Base-by-base conservation (phyloP, 2,329 filamentous ascomycete genomes). In the Trichothecium roseum region DNA sequence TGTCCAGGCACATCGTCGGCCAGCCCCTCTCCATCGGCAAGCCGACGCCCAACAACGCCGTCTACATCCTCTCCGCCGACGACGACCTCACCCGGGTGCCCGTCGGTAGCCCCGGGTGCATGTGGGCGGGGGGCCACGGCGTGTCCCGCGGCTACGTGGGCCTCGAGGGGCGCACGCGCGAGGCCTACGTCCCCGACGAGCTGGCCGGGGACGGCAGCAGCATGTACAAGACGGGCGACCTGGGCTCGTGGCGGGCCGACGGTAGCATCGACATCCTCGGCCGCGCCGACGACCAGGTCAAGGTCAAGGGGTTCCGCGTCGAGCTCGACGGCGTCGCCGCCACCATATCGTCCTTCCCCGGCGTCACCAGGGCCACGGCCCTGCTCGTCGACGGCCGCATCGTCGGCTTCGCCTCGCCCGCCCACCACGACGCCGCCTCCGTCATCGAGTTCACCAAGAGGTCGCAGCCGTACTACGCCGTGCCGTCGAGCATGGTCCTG, bases 181-280 rank as follows among this genome's bases (percentile, higher is more conserved):
- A 62, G 35, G 62, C 57, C 33, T 78, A 68, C 49, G 63, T 63
- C 37, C 49, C 44, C 3, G 72, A 78, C 43, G 62, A 54, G 14
- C 77, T 77, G 44, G 47, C 55, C 8, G 59, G 59, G 30, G 60
- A 74, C 40, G 69, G 69, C 3, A 57, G 54, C 3, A 57, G 56
- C 43, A 75, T 77, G 66, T 78, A 73, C 53, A 72, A 73, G 45
- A 78, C 74, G 2, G 74, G 73, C 6, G 74, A 78, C 43, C 59
- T 78, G 16, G 71, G 67, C 14, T 58, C 60, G 10, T 77, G 72
- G 72, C 58, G 60, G 27, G 47, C 57, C 3, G 64, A 73, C 44
- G 72, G 74, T 9, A 63, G 60, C 18, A 56, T 78, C 27, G 62
- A 72, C 30, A 71, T 68, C 16, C 62, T 74, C 24, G 72, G 74